phyloP scores from a whole-genome alignment of 768 basidiomycete species.

The Pleurotus ostreatus region DNA sequence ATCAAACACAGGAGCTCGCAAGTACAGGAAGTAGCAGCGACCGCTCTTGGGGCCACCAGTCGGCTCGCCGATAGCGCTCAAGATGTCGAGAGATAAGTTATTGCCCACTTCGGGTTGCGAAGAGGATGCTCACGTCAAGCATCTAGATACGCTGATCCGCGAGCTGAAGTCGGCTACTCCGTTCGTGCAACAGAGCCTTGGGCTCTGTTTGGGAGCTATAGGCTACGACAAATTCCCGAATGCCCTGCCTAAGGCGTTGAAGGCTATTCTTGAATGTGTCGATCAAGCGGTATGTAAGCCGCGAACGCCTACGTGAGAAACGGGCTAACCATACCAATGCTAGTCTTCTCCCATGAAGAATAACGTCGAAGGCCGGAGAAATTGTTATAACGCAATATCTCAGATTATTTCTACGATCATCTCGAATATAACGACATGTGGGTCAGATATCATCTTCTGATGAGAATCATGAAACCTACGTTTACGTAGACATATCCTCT shows the following conservation, averaged over 20 bases:
- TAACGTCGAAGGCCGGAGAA: constrained; percentile 35
- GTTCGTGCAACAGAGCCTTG: constrained; percentile 68
- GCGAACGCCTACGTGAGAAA: not conserved
- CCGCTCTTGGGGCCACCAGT: constrained; percentile 67
- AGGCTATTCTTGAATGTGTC: constrained; percentile 58
- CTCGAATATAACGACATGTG: constrained; percentile 41
- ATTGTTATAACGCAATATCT: constrained; percentile 42
- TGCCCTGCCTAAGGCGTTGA: constrained; percentile 49
- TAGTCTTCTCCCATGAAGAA: constrained; percentile 16
- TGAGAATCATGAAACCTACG: constrained; percentile 10
- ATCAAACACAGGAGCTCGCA: constrained; percentile 59
- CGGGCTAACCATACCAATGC: not conserved
- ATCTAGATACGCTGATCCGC: constrained; percentile 48
- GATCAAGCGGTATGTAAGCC: constrained; percentile 44
- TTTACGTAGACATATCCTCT: constrained; percentile 42
- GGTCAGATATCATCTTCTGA: constrained; percentile 17
- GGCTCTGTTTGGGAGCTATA: constrained; percentile 62
- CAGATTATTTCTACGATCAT: constrained; percentile 43
- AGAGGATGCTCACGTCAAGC: constrained; percentile 8
- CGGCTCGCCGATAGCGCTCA: constrained; percentile 59
- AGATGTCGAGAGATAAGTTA: constrained; percentile 71
- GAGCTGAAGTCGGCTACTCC: constrained; percentile 53
- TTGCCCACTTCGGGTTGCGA: constrained; percentile 10
- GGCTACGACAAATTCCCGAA: constrained; percentile 57
- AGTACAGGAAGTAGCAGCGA: constrained; percentile 78